phyloP scores from a whole-genome alignment of 1,284 basidiomycete genomes.

The Cryptococcus maquisensis region DNA sequence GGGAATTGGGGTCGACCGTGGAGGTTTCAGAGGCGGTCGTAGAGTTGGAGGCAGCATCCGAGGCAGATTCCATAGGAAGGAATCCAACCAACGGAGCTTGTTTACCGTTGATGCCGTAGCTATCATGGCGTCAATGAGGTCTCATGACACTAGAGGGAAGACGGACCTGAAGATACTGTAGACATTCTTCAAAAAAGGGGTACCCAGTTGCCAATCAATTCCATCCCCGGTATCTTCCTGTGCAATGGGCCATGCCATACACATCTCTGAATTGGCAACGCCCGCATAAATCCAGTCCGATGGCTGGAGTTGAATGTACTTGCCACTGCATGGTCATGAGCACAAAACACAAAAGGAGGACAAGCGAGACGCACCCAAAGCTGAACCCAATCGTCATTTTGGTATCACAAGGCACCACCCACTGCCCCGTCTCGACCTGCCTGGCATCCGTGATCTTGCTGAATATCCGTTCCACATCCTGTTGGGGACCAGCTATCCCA shows the following conservation, averaged over 20 bases:
- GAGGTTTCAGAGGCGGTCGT: not conserved
- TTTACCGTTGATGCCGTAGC: slow-evolving; percentile 40
- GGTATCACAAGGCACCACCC: slow-evolving; percentile 76
- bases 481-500: slow-evolving; percentile 74
- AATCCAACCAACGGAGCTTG: slow-evolving; percentile 44
- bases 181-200: slow-evolving; percentile 71
- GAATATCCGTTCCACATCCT: slow-evolving; percentile 70
- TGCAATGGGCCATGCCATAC: slow-evolving; percentile 76
- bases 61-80: slow-evolving; percentile 25
- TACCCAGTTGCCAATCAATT: slow-evolving; percentile 84
- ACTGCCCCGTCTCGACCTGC: slow-evolving; percentile 65
- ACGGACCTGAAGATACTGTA: slow-evolving; percentile 73
- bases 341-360: not conserved
- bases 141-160: not conserved
- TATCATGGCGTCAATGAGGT: not conserved
- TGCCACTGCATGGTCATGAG: slow-evolving; percentile 47
- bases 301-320: slow-evolving; percentile 66
- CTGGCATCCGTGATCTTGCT: slow-evolving; percentile 61
- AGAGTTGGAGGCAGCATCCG: slow-evolving; percentile 2
- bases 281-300: slow-evolving; percentile 78
- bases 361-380: slow-evolving; percentile 54
- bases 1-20: slow-evolving; percentile 16
- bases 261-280: slow-evolving; percentile 61
- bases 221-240: slow-evolving; percentile 64
- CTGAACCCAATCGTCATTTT: slow-evolving; percentile 63